Percentiles rank a stretch among this genome's conserved stretches.
phyloP scores from a whole-genome alignment of 2,329 filamentous ascomycete species.

The Aspergillus hortae region DNA sequence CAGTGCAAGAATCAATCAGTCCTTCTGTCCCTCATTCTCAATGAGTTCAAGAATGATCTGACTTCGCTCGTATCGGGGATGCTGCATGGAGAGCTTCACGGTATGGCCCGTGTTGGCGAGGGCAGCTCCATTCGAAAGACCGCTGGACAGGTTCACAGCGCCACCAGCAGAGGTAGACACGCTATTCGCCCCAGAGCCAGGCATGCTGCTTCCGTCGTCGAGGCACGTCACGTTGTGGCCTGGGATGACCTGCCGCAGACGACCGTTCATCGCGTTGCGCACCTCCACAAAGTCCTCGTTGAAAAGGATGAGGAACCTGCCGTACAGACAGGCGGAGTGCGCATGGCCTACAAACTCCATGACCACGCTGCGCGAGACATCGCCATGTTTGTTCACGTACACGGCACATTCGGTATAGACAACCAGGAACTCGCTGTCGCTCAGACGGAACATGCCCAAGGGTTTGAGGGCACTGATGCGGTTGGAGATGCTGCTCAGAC shows the following conservation, averaged over 20 bases:
- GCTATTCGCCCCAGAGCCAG: conserved; percentile 36
- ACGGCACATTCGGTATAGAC: conserved; percentile 95
- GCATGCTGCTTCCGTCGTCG: conserved; percentile 64
- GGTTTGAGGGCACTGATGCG: conserved; percentile 81
- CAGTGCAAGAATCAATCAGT: conserved; percentile 26
- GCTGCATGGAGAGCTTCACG: conserved; percentile 92
- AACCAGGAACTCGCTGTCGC: conserved; percentile 86
- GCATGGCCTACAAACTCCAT: conserved; percentile 99
- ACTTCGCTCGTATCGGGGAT: conserved; percentile 77
- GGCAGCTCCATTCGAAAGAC: conserved; percentile 32
- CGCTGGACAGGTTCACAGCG: conserved; percentile 23
- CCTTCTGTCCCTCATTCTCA: conserved; percentile 79
- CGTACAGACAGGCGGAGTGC: conserved; percentile 80
- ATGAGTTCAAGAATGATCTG: conserved; percentile 91
- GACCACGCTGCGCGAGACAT: conserved; percentile 87
- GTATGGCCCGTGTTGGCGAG: conserved; percentile 55
- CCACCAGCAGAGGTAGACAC: conserved; percentile 40
- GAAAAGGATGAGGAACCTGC: conserved; percentile 87
- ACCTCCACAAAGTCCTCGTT: conserved; percentile 97
- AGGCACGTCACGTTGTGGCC: conserved; percentile 86
- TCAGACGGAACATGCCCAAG: conserved; percentile 93
- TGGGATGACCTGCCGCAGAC: conserved; percentile 88
- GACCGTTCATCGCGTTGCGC: conserved; percentile 91
- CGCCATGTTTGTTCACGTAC: conserved; percentile 97
- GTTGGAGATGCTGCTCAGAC: conserved; percentile 78